Evolutionary conservation across 345 rosid genomes (phyloP).

Genomic region (Melaleuca alternifolia): DNA sequence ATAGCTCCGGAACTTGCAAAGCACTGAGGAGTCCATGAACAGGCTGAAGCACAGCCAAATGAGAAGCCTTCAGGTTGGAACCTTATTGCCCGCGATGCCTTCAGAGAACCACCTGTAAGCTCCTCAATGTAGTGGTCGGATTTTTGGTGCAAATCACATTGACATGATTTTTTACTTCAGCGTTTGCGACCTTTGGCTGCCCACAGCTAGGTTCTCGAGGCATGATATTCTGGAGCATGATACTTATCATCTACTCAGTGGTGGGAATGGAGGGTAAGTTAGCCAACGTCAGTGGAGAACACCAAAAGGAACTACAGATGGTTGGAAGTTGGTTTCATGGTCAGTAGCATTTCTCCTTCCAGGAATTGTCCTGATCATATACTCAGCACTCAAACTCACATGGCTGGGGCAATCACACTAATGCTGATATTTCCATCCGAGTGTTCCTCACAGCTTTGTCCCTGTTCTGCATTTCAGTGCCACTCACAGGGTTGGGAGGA

Average conservation of each 20-base stretch:
- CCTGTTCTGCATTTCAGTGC: constrained; percentile 2
- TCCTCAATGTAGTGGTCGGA: constrained; percentile 1
- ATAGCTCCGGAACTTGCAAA: neutral
- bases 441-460: neutral
- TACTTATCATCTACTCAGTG: neutral
- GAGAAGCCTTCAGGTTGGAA: constrained; percentile 62
- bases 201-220: constrained; percentile 1
- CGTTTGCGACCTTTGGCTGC: neutral
- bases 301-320: neutral
- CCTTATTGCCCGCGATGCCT: neutral
- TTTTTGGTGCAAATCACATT: neutral
- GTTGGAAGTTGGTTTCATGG: constrained; percentile 1
- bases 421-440: neutral
- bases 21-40: constrained; percentile 71
- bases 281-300: neutral
- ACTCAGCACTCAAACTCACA: neutral
- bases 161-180: neutral
- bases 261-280: neutral
- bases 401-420: neutral
- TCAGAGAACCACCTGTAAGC: neutral
- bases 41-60: constrained; percentile 71
- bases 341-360: neutral
- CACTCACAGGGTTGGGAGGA: constrained; percentile 1
- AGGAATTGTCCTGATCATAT: neutral
- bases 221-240: neutral